A percentile compares a stretch with the other conserved stretches of the same genome.
These are phyloP conservation scores for Geotrichum candidum DNA, from an alignment of 1,139 yeast genomes.

Conservation along the genomic window DNA sequence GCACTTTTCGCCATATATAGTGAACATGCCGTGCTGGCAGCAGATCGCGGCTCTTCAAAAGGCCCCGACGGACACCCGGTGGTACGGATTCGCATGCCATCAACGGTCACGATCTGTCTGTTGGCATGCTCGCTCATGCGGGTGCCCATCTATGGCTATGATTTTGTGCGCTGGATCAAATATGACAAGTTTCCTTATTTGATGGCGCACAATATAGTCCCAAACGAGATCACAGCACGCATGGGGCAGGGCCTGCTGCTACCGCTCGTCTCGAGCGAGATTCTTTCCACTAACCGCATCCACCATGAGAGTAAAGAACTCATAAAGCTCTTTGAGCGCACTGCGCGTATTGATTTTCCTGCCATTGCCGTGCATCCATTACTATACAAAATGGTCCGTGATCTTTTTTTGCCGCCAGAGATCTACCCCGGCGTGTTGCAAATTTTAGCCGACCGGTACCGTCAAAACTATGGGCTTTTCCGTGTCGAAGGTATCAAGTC, in stretches of 20 bases:
- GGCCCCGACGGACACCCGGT: neutral
- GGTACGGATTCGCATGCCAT: neutral
- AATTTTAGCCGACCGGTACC: neutral
- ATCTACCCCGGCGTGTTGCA: conserved; percentile 22
- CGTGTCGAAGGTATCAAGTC: neutral
- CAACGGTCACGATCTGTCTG: conserved; percentile 26
- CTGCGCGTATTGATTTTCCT: conserved; percentile 23
- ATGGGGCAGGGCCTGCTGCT: conserved; percentile 17
- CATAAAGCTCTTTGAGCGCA: neutral
- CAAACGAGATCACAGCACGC: conserved; percentile 18
- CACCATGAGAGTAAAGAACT: neutral
- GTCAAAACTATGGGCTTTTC: neutral
- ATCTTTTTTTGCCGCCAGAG: conserved; percentile 35
- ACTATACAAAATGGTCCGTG: conserved; percentile 27
- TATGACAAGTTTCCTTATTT: conserved; percentile 29
- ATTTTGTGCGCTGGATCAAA: conserved; percentile 31
- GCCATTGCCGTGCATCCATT: conserved; percentile 26
- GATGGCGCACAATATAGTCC: conserved; percentile 22
- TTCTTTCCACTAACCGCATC: neutral
- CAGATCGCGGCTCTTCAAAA: neutral
- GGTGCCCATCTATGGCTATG: conserved; percentile 30
- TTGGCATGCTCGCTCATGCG: conserved; percentile 28
- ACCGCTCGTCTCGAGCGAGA: conserved; percentile 17
- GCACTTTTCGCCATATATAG: conserved; percentile 47
- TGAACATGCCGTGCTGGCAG: neutral